Conservation (phyloP, 441 rosid species). For the Corymbia citriodora region DNA sequence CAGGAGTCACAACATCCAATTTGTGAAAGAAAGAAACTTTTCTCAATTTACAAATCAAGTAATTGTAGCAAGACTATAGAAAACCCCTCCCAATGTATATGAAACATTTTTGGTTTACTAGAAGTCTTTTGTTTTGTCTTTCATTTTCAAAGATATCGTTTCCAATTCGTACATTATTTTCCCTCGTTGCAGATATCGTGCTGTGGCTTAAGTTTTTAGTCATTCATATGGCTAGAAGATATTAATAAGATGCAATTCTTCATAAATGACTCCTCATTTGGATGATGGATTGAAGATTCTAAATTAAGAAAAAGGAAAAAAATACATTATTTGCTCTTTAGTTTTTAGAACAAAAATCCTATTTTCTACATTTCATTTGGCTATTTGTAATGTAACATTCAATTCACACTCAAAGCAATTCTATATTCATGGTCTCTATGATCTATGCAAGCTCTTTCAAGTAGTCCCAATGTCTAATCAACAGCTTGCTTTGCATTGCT, state of each 20-base stretch:
- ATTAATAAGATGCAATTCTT: neutral
- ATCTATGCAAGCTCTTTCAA: too few relatives aligned
- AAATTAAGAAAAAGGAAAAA: neutral
- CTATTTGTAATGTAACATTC: neutral
- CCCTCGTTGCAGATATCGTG: neutral
- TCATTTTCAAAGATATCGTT: neutral
- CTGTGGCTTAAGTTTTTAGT: neutral
- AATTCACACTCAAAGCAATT: neutral
- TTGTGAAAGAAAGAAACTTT: neutral
- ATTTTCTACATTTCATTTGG: neutral
- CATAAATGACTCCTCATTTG: neutral
- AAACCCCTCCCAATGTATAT: neutral
- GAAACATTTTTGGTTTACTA: neutral
- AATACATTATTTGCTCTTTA: neutral
- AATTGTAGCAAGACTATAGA: neutral
- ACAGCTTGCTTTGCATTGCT: neutral
- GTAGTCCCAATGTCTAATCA: neutral
- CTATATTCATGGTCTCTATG: too few relatives aligned
- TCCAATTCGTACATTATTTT: neutral
- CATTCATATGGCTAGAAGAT: neutral
- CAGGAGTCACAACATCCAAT: too few relatives aligned
- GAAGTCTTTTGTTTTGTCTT: neutral
- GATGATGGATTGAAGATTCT: too few relatives aligned
- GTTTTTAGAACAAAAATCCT: neutral
- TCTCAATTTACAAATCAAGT: neutral